Percentiles rank a stretch among this genome's conserved stretches.
These are phyloP conservation scores for Hypoxylon perforatum DNA, from an alignment of 495 filamentous ascomycete species.

Conservation along the genomic window DNA sequence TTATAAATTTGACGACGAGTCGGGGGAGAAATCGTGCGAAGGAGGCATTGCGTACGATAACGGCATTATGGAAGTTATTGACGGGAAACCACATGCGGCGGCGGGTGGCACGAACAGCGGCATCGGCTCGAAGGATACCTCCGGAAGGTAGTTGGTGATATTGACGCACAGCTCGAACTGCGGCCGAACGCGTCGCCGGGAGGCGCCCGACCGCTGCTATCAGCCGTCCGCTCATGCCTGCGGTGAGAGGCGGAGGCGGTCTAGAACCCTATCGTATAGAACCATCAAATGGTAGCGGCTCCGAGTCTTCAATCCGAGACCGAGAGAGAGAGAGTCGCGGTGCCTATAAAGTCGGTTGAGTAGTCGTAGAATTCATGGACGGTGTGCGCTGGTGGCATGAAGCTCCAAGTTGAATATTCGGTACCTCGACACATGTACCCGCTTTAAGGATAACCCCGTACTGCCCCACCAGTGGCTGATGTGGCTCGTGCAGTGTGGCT, in stretches of 20 bases:
- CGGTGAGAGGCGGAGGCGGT: slow-evolving; percentile 47
- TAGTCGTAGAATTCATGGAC: not conserved
- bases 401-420: slow-evolving; percentile 11
- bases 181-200: slow-evolving; percentile 69
- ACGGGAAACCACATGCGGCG: slow-evolving; percentile 79
- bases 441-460: no score
- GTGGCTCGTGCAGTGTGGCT: no score
- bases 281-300: slow-evolving; percentile 30
- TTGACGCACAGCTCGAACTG: slow-evolving; percentile 70
- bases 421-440: not conserved
- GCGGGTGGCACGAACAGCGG: slow-evolving; percentile 66
- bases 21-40: slow-evolving; percentile 89
- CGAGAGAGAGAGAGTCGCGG: not conserved
- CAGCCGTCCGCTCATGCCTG: slow-evolving; percentile 84
- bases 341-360: not conserved
- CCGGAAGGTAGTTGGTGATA: slow-evolving; percentile 73
- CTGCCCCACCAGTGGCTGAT: no score
- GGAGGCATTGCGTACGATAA: slow-evolving; percentile 84
- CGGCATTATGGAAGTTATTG: slow-evolving; percentile 85
- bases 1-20: slow-evolving; percentile 84
- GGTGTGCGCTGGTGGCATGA: slow-evolving; percentile 33
- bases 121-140: slow-evolving; percentile 74
- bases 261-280: slow-evolving; percentile 15
- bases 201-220: slow-evolving; percentile 74
- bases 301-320: slow-evolving; percentile 3